Percentiles rank a stretch among this genome's conserved stretches.
These are phyloP conservation scores for Gillenia trifoliata DNA, from an alignment of 306 rosid species.

Conservation along the genomic window DNA sequence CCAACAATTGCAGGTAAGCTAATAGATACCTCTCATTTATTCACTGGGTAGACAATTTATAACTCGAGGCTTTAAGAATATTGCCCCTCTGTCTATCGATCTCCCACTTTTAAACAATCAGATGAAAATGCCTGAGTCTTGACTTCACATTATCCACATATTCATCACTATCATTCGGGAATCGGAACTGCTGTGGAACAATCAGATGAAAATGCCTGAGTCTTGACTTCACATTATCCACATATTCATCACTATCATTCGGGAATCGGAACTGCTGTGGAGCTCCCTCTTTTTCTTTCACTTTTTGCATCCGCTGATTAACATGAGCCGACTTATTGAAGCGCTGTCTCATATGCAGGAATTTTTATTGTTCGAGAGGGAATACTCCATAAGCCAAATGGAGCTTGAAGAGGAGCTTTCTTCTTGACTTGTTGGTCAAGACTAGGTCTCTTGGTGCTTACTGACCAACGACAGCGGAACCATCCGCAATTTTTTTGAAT, in stretches of 20 bases:
- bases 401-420: slow-evolving; percentile 41
- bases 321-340: slow-evolving; percentile 14
- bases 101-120: not conserved
- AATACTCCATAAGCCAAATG: slow-evolving; percentile 65
- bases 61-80: slow-evolving; percentile 10
- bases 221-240: too few species aligned
- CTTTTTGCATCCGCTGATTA: too few species aligned
- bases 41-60: slow-evolving; percentile 5
- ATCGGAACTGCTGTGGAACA: too few species aligned
- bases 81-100: not conserved
- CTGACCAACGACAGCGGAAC: not conserved
- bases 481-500: not conserved
- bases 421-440: slow-evolving; percentile 15
- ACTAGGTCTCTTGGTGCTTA: not conserved
- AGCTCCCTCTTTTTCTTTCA: not conserved
- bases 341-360: slow-evolving; percentile 39
- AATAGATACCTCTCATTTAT: slow-evolving; percentile 3
- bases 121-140: not conserved
- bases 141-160: too few species aligned
- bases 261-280: slow-evolving; percentile 1
- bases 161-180: too few species aligned
- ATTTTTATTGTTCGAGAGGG: slow-evolving; percentile 72
- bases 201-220: too few species aligned
- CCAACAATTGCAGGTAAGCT: slow-evolving; percentile 81
- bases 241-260: too few species aligned